phyloP scores from a whole-genome alignment of 106 monocot species.

The Phalaenopsis equestris region DNA sequence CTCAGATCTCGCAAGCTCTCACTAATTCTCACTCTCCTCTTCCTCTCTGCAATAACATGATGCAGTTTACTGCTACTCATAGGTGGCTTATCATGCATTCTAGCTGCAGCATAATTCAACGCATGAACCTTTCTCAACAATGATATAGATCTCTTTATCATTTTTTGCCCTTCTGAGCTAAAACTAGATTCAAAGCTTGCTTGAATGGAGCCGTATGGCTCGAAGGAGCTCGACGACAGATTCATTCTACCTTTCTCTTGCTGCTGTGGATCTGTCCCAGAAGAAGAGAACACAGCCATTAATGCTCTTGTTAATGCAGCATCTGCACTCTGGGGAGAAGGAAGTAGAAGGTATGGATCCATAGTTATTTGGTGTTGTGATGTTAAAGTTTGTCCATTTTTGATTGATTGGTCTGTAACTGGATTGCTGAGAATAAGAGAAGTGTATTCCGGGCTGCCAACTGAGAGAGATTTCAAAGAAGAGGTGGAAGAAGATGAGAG shows the following conservation, averaged over 20 bases:
- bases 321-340: constrained; percentile 33
- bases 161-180: constrained; percentile 26
- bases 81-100: not conserved
- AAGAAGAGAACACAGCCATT: constrained; percentile 50
- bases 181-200: not conserved
- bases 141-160: constrained; percentile 40
- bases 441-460: constrained; percentile 53
- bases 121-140: constrained; percentile 27
- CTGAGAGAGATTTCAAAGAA: constrained; percentile 46
- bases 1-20: constrained; percentile 64
- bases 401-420: too few species aligned
- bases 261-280: not conserved
- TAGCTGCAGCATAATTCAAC: not conserved
- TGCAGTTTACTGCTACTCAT: constrained; percentile 46
- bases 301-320: constrained; percentile 49
- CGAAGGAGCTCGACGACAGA: constrained; percentile 21
- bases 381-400: not conserved
- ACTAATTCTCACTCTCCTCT: constrained; percentile 57
- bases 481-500: constrained; percentile 49
- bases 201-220: constrained; percentile 20
- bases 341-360: constrained; percentile 18
- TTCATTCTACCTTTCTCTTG: not conserved
- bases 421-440: constrained; percentile 19
- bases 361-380: not conserved
- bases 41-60: constrained; percentile 85